These are phyloP conservation scores for Trichothecium roseum DNA, from an alignment of 2,329 filamentous ascomycete species.

Conservation along the genomic window DNA sequence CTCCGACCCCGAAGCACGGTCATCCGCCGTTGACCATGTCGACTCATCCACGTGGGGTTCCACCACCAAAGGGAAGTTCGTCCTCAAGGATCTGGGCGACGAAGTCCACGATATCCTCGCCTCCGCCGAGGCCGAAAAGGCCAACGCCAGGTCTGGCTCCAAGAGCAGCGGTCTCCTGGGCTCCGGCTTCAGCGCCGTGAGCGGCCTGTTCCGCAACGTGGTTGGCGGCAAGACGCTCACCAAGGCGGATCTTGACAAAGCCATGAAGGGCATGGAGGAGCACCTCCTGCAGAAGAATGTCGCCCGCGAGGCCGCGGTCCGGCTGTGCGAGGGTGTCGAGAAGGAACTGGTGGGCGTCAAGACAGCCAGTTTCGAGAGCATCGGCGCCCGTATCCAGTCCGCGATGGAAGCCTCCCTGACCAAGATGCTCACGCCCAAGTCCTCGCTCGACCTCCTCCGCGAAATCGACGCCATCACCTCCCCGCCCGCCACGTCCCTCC, in stretches of 20 bases:
- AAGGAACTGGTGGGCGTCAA: constrained; percentile 82
- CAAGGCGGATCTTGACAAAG: constrained; percentile 79
- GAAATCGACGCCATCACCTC: constrained; percentile 75
- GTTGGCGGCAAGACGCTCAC: constrained; percentile 90
- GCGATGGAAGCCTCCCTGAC: constrained; percentile 88
- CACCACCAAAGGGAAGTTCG: constrained; percentile 82
- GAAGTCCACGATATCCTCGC: constrained; percentile 86
- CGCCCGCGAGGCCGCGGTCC: constrained; percentile 82
- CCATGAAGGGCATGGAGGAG: constrained; percentile 92
- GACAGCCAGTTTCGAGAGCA: constrained; percentile 83
- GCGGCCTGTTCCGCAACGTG: constrained; percentile 85
- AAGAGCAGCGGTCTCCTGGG: constrained; percentile 56
- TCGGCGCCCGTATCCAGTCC: constrained; percentile 70
- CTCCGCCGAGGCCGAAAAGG: constrained; percentile 59
- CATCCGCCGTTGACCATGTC: constrained; percentile 56
- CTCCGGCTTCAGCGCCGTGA: constrained; percentile 70
- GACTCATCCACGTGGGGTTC: constrained; percentile 76
- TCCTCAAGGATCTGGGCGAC: constrained; percentile 85
- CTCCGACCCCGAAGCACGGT: constrained; percentile 35
- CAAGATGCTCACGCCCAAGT: constrained; percentile 93
- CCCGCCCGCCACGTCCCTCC: constrained; percentile 52
- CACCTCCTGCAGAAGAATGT: constrained; percentile 94
- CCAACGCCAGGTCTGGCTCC: constrained; percentile 19
- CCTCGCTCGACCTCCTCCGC: constrained; percentile 85
- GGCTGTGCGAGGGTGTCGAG: constrained; percentile 85